phyloP scores from a whole-genome alignment of 345 rosid species.

The Luvunga scandens region DNA sequence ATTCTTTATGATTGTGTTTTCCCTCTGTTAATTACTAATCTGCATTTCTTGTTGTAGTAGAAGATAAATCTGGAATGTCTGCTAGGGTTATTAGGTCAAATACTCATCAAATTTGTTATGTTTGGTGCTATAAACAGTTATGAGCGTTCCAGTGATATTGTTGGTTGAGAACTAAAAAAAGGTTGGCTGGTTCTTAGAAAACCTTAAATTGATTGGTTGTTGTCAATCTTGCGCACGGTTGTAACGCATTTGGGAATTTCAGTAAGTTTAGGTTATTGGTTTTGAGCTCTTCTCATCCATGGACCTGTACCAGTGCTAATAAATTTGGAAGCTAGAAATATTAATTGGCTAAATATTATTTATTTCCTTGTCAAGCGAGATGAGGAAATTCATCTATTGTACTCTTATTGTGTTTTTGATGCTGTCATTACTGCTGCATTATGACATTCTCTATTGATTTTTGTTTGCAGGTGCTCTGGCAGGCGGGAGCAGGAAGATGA shows the following conservation, averaged over 20 bases:
- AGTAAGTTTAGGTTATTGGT: background rate
- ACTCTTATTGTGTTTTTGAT: background rate
- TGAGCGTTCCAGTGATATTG: background rate
- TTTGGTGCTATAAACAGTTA: background rate
- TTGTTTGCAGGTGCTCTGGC: slow-evolving; percentile 22
- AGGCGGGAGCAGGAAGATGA: slow-evolving; percentile 24
- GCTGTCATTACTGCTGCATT: background rate
- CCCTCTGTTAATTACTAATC: background rate
- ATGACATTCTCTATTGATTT: background rate
- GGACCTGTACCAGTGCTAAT: background rate
- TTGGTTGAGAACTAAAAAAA: background rate
- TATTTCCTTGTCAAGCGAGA: background rate
- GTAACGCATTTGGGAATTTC: background rate
- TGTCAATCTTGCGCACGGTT: background rate
- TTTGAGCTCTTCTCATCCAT: background rate
- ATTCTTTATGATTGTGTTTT: background rate
- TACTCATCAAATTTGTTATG: background rate
- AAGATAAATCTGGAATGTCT: background rate
- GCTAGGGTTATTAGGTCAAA: background rate
- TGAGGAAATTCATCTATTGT: background rate
- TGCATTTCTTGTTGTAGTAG: background rate
- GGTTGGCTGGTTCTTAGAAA: background rate
- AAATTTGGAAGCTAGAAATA: background rate
- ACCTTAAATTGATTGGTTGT: background rate
- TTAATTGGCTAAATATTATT: background rate